Conservation (phyloP, 148 eudicot species). For the Limonium bicolor region DNA sequence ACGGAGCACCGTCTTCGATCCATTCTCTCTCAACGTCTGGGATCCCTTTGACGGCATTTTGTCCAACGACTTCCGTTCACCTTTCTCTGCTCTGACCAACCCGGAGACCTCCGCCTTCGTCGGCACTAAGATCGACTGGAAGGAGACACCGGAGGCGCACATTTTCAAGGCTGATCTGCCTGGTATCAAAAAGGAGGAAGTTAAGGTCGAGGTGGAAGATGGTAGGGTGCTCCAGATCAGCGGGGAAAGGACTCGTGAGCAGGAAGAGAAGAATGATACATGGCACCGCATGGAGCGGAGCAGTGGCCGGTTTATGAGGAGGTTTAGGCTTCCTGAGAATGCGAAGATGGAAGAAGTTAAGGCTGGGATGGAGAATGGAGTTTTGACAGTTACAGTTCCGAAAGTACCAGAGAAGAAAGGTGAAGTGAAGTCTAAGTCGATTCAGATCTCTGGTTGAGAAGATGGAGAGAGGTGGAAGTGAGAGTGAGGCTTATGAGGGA, state of each 20-base stretch:
- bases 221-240: conserved; percentile 21
- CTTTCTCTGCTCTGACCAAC: neutral
- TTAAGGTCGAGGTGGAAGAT: conserved; percentile 30
- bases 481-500: too few relatives aligned
- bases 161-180: conserved; percentile 22
- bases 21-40: conserved; percentile 19
- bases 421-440: too few relatives aligned
- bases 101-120: conserved; percentile 13
- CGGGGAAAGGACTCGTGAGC: conserved; percentile 23
- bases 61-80: neutral
- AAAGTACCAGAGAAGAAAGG: too few relatives aligned
- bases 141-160: conserved; percentile 28
- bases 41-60: conserved; percentile 19
- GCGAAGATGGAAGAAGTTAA: conserved; percentile 16
- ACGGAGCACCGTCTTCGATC: conserved; percentile 12
- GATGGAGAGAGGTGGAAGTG: too few relatives aligned
- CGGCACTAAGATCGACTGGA: conserved; percentile 27
- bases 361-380: conserved; percentile 24
- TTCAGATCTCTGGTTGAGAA: too few relatives aligned
- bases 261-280: conserved; percentile 21
- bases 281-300: conserved; percentile 22
- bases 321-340: conserved; percentile 20
- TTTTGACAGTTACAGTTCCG: conserved; percentile 15
- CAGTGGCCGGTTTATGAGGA: conserved; percentile 21
- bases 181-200: conserved; percentile 22